Evolutionary conservation across 371 early-diverging fungal species (phyloP).

Genomic region (Saksenaea oblongispora): DNA sequence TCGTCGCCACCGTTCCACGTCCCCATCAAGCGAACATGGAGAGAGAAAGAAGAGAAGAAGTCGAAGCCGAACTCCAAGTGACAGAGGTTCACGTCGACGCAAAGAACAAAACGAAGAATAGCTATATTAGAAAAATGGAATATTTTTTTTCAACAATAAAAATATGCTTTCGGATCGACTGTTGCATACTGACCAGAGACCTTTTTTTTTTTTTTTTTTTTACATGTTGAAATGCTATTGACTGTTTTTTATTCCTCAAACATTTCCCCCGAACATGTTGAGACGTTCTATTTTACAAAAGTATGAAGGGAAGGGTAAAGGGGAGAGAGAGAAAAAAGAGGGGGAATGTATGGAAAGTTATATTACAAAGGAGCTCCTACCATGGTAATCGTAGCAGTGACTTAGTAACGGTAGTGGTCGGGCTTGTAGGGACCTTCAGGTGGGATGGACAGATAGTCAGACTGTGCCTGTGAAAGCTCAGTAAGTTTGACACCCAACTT

Average conservation of each 20-base stretch:
- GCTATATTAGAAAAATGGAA: neutral
- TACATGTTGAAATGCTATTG: slow-evolving; percentile 16
- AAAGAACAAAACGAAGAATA: neutral
- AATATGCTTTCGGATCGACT: neutral
- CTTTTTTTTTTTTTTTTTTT: neutral
- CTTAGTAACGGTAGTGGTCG: slow-evolving; percentile 89
- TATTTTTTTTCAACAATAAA: neutral
- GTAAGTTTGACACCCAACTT: slow-evolving; percentile 96
- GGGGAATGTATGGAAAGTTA: slow-evolving; percentile 6
- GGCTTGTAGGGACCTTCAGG: slow-evolving; percentile 96
- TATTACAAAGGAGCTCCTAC: slow-evolving; percentile 3
- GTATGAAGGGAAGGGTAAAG: neutral
- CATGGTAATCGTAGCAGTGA: neutral
- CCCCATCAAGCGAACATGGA: neutral
- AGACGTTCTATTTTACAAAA: slow-evolving; percentile 40
- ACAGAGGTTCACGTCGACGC: neutral
- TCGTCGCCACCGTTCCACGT: neutral
- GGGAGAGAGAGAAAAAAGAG: neutral
- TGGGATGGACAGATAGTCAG: slow-evolving; percentile 87
- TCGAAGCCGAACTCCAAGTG: neutral
- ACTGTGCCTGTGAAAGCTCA: slow-evolving; percentile 70
- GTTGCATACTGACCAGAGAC: neutral
- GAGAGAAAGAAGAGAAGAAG: neutral
- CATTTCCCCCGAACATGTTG: slow-evolving; percentile 42
- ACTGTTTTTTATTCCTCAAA: slow-evolving; percentile 5